Conservation (phyloP, 495 filamentous ascomycete species). For the Arthonia radiata region DNA sequence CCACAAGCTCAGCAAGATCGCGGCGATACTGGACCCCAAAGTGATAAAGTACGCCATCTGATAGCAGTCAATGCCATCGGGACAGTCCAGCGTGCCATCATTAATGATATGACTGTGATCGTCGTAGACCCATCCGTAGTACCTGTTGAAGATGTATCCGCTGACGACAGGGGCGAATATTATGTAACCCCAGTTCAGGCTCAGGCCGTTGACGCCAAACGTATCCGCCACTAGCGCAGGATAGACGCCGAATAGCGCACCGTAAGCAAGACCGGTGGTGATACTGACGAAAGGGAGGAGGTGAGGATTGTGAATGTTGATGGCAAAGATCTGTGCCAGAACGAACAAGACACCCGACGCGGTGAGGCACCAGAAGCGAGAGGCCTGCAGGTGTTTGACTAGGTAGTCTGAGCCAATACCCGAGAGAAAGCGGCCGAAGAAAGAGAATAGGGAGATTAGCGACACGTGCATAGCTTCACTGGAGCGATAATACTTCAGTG, state of each 20-base stretch:
- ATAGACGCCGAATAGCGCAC: conserved; percentile 84
- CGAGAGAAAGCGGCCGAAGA: conserved; percentile 52
- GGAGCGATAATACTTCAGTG: too few relatives aligned
- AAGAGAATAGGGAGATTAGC: conserved; percentile 66
- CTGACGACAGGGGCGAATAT: conserved; percentile 64
- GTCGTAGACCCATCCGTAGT: conserved; percentile 68
- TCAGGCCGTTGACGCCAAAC: conserved; percentile 74
- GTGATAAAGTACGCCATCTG: conserved; percentile 59
- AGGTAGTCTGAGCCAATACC: conserved; percentile 79
- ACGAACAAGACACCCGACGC: conserved; percentile 55
- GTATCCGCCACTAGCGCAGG: conserved; percentile 77
- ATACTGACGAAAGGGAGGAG: conserved; percentile 51
- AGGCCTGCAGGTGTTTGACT: conserved; percentile 51
- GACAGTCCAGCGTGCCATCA: conserved; percentile 48
- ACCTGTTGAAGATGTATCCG: conserved; percentile 76
- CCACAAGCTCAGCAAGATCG: conserved; percentile 43
- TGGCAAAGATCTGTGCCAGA: conserved; percentile 52
- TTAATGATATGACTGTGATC: conserved; percentile 40
- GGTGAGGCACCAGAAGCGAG: conserved; percentile 73
- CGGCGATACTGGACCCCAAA: conserved; percentile 45
- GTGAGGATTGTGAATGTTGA: conserved; percentile 59
- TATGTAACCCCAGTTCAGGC: conserved; percentile 65
- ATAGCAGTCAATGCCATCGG: conserved; percentile 63
- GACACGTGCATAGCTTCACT: conserved; percentile 94
- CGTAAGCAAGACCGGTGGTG: conserved; percentile 75